Conservation (phyloP, 352 stramenopile species). For the Pythium coloratum region DNA sequence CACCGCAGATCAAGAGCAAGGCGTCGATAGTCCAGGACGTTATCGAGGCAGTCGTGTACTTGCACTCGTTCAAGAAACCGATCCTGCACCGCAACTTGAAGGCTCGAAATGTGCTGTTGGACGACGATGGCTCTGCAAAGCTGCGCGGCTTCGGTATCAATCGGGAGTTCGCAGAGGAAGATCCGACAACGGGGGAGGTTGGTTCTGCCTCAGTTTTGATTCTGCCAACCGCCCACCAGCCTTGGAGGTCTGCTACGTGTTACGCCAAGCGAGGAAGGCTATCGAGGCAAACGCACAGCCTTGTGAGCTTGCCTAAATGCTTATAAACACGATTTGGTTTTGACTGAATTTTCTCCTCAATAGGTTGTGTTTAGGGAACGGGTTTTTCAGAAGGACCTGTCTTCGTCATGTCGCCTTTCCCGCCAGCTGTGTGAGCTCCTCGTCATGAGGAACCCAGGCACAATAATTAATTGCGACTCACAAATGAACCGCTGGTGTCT, state of each 20-base stretch:
- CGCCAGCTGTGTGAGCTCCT: too few relatives aligned
- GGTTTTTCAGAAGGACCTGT: too few relatives aligned
- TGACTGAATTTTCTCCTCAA: too few relatives aligned
- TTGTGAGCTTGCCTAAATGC: too few relatives aligned
- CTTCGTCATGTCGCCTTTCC: too few relatives aligned
- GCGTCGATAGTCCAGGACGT: conserved; percentile 9
- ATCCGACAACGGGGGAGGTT: neutral
- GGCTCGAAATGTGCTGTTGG: conserved; percentile 18
- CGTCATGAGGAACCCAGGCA: too few relatives aligned
- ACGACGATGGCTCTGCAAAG: conserved; percentile 3
- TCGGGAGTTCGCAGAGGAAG: neutral
- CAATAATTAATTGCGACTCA: too few relatives aligned
- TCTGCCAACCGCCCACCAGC: neutral
- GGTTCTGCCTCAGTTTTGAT: neutral
- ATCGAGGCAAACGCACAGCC: too few relatives aligned
- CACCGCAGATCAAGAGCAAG: conserved; percentile 4
- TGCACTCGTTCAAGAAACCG: conserved; percentile 21
- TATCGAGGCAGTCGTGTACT: conserved; percentile 21
- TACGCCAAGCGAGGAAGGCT: neutral
- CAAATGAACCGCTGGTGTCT: too few relatives aligned
- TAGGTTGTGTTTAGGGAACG: too few relatives aligned
- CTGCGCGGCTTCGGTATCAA: conserved; percentile 20
- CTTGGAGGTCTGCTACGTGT: neutral
- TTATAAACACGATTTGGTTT: too few relatives aligned
- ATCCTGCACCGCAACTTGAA: conserved; percentile 24